These are phyloP conservation scores for Detonula confervacea DNA, from an alignment of 352 stramenopile genomes.

Conservation along the genomic window DNA sequence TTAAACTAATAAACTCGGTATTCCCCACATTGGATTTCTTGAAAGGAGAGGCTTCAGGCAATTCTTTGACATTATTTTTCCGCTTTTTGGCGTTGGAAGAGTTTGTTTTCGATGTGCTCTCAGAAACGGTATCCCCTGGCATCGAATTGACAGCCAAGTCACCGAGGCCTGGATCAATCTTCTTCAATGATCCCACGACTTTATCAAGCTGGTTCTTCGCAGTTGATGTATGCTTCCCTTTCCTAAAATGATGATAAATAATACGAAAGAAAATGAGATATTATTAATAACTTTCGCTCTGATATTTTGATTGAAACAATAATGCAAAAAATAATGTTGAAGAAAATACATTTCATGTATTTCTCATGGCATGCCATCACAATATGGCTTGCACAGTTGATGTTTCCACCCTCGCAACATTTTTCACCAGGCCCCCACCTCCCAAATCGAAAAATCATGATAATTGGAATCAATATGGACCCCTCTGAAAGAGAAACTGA, in stretches of 20 bases:
- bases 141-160: constrained; percentile 44
- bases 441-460: background rate
- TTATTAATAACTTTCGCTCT: background rate
- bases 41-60: constrained; percentile 21
- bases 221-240: constrained; percentile 70
- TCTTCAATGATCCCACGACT: constrained; percentile 64
- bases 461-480: constrained; percentile 1
- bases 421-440: constrained; percentile 6
- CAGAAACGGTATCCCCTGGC: constrained; percentile 29
- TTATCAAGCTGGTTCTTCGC: constrained; percentile 66
- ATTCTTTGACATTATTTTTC: constrained; percentile 39
- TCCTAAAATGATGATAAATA: constrained; percentile 55
- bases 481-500: background rate
- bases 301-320: constrained; percentile 4
- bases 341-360: background rate
- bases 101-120: constrained; percentile 27
- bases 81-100: constrained; percentile 30
- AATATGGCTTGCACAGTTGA: constrained; percentile 5
- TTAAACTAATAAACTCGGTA: constrained; percentile 52
- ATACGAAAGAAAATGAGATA: constrained; percentile 22
- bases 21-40: constrained; percentile 48
- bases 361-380: background rate
- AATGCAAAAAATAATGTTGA: constrained; percentile 16
- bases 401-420: constrained; percentile 1
- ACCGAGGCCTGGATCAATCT: constrained; percentile 64